Conservation (phyloP, 257 asterid species). For the Jacaranda mimosifolia region DNA sequence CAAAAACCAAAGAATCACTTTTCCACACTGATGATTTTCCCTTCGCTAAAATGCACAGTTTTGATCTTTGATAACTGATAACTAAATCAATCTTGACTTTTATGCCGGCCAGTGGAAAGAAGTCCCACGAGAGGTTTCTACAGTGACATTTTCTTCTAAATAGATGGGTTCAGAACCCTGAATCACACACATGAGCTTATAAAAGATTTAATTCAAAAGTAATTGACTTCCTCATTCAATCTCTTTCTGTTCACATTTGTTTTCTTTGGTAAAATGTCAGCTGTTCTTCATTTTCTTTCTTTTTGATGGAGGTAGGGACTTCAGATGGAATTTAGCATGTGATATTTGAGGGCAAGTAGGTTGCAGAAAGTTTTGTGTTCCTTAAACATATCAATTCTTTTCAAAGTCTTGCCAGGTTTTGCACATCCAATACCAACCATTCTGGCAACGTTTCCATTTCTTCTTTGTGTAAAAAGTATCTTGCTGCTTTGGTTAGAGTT, state of each 20-base stretch:
- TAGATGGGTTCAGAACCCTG: background rate
- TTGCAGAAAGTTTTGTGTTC: conserved; percentile 7
- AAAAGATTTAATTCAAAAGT: conserved; percentile 7
- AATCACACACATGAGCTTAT: background rate
- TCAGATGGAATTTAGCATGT: background rate
- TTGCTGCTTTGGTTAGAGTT: conserved; percentile 8
- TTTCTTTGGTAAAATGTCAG: background rate
- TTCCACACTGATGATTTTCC: background rate
- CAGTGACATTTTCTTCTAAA: background rate
- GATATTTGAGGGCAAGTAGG: conserved; percentile 9
- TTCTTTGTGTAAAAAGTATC: background rate
- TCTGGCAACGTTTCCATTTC: too few relatives aligned
- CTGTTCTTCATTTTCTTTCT: background rate
- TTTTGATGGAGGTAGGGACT: background rate
- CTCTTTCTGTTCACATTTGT: conserved; percentile 2
- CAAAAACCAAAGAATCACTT: conserved; percentile 12
- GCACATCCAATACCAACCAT: conserved; percentile 6
- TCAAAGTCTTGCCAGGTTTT: background rate
- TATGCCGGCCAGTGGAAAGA: background rate
- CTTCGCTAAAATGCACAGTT: background rate
- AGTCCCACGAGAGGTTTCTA: background rate
- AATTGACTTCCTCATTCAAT: conserved; percentile 4
- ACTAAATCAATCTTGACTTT: background rate
- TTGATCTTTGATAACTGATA: conserved; percentile 8
- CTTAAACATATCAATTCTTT: conserved; percentile 11